These are phyloP conservation scores for Rhizodiscina lignyota DNA, from an alignment of 495 filamentous ascomycete genomes.

Conservation along the genomic window DNA sequence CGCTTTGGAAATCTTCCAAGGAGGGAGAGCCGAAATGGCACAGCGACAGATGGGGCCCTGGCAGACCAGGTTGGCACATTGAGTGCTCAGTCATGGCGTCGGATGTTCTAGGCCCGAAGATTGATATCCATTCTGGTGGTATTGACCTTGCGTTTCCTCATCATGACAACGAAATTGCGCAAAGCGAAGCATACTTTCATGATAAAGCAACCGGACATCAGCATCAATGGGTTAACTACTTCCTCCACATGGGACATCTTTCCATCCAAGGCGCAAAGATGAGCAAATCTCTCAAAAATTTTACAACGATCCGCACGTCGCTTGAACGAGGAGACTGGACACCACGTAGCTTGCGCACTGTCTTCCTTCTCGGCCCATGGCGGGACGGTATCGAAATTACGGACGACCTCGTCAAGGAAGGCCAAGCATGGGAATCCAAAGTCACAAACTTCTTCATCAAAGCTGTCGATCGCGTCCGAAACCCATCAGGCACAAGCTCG, in stretches of 20 bases:
- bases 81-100: constrained; percentile 97
- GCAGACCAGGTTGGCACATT: constrained; percentile 92
- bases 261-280: constrained; percentile 86
- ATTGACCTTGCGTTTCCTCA: constrained; percentile 91
- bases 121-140: constrained; percentile 91
- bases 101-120: constrained; percentile 57
- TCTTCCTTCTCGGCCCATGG: constrained; percentile 81
- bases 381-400: constrained; percentile 85
- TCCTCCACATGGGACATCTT: constrained; percentile 90
- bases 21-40: constrained; percentile 84
- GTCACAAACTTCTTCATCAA: constrained; percentile 89
- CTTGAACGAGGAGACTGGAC: constrained; percentile 63
- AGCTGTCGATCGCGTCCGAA: constrained; percentile 38
- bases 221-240: constrained; percentile 83
- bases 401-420: constrained; percentile 55
- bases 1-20: constrained; percentile 87
- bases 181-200: constrained; percentile 76
- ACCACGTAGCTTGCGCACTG: constrained; percentile 61
- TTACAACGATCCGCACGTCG: constrained; percentile 83
- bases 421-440: constrained; percentile 62
- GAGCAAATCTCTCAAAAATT: constrained; percentile 92
- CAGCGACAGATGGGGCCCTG: constrained; percentile 71
- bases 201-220: constrained; percentile 20
- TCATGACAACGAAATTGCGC: constrained; percentile 63
- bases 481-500: constrained; percentile 4